Conservation (phyloP, 2,329 filamentous ascomycete genomes). For the Colletotrichum ledebouriae region DNA sequence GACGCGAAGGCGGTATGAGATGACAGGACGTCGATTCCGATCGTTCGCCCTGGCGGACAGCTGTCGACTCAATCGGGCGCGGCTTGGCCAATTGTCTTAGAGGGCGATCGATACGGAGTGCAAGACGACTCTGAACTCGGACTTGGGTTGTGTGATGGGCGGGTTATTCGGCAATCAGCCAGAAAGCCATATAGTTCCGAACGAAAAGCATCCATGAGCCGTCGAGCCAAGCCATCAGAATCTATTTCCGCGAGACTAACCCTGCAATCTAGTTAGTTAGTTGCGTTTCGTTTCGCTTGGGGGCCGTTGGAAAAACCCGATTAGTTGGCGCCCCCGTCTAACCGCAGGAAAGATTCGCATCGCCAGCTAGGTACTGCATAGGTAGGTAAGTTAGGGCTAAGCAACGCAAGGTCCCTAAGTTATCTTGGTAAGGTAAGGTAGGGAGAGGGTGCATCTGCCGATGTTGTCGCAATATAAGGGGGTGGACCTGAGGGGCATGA, state of each 20-base stretch:
- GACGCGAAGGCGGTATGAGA: slow-evolving; percentile 20
- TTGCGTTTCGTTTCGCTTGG: slow-evolving; percentile 16
- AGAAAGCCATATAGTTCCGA: neutral
- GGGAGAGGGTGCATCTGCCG: neutral
- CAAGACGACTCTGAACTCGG: slow-evolving; percentile 4
- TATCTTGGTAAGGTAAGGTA: too few relatives aligned
- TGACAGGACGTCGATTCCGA: slow-evolving; percentile 24
- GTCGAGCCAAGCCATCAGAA: slow-evolving; percentile 30
- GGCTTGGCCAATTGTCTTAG: neutral
- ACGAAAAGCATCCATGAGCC: neutral
- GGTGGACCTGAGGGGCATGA: neutral
- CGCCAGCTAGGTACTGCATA: neutral
- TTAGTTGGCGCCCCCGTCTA: slow-evolving; percentile 1
- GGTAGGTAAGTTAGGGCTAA: neutral
- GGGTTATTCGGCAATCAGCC: slow-evolving; percentile 2
- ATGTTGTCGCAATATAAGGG: neutral
- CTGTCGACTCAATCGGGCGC: slow-evolving; percentile 10
- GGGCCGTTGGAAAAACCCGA: slow-evolving; percentile 2
- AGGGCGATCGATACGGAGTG: neutral
- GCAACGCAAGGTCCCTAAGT: neutral
- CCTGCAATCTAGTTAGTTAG: slow-evolving; percentile 10
- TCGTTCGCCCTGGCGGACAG: slow-evolving; percentile 10
- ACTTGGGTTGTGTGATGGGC: slow-evolving; percentile 9
- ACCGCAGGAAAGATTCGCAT: neutral
- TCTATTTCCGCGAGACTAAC: slow-evolving; percentile 27